A percentile compares a stretch with the other conserved stretches of the same genome.
These are phyloP conservation scores for Clitocybe nebularis DNA, from an alignment of 1,284 basidiomycete species.

Conservation along the genomic window DNA sequence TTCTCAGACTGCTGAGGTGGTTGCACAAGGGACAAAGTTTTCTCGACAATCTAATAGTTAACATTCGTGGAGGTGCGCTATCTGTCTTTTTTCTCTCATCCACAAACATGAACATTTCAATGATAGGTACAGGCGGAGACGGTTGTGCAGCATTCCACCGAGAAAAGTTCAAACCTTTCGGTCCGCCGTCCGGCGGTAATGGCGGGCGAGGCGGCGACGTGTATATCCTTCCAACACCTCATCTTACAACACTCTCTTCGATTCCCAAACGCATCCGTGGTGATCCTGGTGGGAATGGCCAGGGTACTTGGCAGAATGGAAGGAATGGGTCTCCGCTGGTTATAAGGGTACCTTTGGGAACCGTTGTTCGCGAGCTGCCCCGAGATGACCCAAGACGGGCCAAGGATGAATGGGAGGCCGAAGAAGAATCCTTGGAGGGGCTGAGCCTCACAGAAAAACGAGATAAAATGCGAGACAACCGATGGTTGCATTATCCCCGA, in stretches of 20 bases:
- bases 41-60: constrained; percentile 76
- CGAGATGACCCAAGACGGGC: constrained; percentile 58
- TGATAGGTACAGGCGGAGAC: constrained; percentile 80
- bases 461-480: constrained; percentile 57
- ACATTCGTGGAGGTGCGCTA: constrained; percentile 69
- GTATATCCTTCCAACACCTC: constrained; percentile 73
- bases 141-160: constrained; percentile 83
- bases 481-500: constrained; percentile 80
- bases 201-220: constrained; percentile 87
- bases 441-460: constrained; percentile 44
- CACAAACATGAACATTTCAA: constrained; percentile 42
- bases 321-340: constrained; percentile 67
- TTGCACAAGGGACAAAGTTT: constrained; percentile 67
- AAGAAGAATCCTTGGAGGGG: constrained; percentile 57
- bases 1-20: constrained; percentile 5
- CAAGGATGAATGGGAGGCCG: constrained; percentile 63
- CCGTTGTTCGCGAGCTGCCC: constrained; percentile 76
- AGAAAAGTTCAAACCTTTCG: constrained; percentile 73
- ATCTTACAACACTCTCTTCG: constrained; percentile 71
- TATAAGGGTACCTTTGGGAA: constrained; percentile 84
- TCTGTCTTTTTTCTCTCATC: constrained; percentile 13
- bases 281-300: constrained; percentile 65
- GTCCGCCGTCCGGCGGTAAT: constrained; percentile 87
- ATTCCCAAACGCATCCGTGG: constrained; percentile 69
- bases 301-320: constrained; percentile 85